phyloP scores from a whole-genome alignment of 2,329 filamentous ascomycete species.

The Ampelomyces quisqualis region DNA sequence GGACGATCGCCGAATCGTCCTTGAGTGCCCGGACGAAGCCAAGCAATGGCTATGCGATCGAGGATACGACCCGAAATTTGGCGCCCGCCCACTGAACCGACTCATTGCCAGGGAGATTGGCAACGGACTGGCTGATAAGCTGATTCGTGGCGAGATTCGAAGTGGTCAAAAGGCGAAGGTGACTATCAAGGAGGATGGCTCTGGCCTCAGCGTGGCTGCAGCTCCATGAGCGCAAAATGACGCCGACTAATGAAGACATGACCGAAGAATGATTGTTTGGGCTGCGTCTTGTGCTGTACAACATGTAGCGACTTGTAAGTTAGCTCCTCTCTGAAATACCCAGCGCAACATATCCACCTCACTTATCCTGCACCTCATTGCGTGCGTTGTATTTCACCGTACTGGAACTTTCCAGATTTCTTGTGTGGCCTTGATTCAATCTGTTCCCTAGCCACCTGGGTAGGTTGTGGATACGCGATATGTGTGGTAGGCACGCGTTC shows the following conservation, averaged over 20 bases:
- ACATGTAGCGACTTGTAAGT: slow-evolving; percentile 13
- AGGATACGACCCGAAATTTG: slow-evolving; percentile 89
- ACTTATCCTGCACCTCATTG: slow-evolving; percentile 4
- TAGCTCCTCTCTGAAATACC: slow-evolving; percentile 8
- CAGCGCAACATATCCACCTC: slow-evolving; percentile 8
- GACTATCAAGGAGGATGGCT: slow-evolving; percentile 58
- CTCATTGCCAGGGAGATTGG: slow-evolving; percentile 88
- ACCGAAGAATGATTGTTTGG: slow-evolving; percentile 20
- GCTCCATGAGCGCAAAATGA: slow-evolving; percentile 8
- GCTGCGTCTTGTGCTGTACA: slow-evolving; percentile 13
- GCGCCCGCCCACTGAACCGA: slow-evolving; percentile 85
- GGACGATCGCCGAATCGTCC: slow-evolving; percentile 78
- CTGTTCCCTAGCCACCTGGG: too few species aligned
- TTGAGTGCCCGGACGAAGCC: slow-evolving; percentile 70
- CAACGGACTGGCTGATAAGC: slow-evolving; percentile 84
- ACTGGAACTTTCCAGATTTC: too few species aligned
- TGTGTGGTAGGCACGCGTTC: slow-evolving; percentile 18
- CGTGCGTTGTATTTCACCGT: background rate
- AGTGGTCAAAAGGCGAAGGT: slow-evolving; percentile 73
- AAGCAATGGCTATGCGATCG: slow-evolving; percentile 84
- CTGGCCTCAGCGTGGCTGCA: slow-evolving; percentile 29
- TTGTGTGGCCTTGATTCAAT: too few species aligned
- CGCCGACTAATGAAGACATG: slow-evolving; percentile 23
- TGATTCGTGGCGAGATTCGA: slow-evolving; percentile 81
- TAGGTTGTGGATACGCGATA: too few species aligned